Conservation (phyloP, 495 filamentous ascomycete species). For the Penicillium pancosmium region DNA sequence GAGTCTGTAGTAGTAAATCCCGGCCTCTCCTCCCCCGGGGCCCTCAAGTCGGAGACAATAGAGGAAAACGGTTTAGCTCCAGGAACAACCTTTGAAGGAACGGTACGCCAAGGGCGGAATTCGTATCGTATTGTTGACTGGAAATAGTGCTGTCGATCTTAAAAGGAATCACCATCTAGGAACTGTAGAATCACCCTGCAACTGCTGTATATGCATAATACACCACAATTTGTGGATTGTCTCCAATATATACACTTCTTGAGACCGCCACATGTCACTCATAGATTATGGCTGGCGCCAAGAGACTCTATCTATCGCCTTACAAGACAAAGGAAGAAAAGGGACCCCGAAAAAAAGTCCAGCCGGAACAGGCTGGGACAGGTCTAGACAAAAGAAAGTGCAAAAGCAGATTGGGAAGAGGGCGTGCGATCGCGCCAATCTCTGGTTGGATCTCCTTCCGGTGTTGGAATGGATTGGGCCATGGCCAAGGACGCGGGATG, state of each 20-base stretch:
- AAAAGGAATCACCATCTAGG: too few relatives aligned
- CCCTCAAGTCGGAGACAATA: background rate
- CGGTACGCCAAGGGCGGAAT: constrained; percentile 17
- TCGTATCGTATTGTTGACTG: constrained; percentile 20
- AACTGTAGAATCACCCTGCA: too few relatives aligned
- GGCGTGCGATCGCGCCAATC: background rate
- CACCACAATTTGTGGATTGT: background rate
- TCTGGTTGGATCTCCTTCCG: background rate
- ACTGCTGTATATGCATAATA: background rate
- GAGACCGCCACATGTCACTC: constrained; percentile 10
- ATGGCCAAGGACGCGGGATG: background rate
- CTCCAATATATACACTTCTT: constrained; percentile 6
- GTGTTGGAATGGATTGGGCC: background rate
- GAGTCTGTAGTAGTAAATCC: background rate
- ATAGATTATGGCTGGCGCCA: constrained; percentile 1
- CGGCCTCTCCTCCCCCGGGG: background rate
- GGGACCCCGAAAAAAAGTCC: too few relatives aligned
- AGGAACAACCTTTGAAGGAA: background rate
- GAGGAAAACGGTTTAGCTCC: constrained; percentile 8
- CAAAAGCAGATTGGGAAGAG: background rate
- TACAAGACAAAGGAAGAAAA: background rate
- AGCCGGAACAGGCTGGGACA: background rate
- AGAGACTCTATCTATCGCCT: constrained; percentile 1
- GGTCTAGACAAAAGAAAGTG: constrained; percentile 14
- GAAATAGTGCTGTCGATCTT: constrained; percentile 9